Conservation (phyloP, 805 yeast genomes). For the Starmerella bombicola region DNA sequence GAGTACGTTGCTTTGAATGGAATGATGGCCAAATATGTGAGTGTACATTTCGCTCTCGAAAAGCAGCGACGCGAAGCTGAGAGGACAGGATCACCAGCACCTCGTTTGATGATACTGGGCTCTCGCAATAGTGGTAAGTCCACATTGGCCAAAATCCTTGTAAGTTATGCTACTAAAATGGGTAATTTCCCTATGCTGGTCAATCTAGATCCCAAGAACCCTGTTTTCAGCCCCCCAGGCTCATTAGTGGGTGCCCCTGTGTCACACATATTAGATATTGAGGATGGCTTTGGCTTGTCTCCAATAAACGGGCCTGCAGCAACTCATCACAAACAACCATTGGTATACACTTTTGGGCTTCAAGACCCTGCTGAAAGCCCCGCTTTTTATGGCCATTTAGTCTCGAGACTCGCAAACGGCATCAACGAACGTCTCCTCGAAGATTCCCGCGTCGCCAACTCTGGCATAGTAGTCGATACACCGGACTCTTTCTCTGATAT, state of each 20-base stretch:
- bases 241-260: conserved; percentile 72
- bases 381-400: conserved; percentile 39
- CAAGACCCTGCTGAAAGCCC: conserved; percentile 46
- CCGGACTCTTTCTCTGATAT: conserved; percentile 35
- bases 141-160: conserved; percentile 51
- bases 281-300: conserved; percentile 66
- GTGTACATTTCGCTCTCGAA: conserved; percentile 67
- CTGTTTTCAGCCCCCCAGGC: conserved; percentile 70
- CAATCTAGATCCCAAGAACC: conserved; percentile 63
- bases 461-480: conserved; percentile 64
- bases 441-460: conserved; percentile 33
- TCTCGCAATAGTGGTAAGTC: conserved; percentile 67
- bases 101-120: conserved; percentile 48
- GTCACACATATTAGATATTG: conserved; percentile 68
- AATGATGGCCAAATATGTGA: conserved; percentile 49
- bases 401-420: conserved; percentile 40
- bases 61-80: conserved; percentile 30
- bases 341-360: conserved; percentile 70
- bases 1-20: conserved; percentile 65
- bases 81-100: conserved; percentile 28
- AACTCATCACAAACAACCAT: conserved; percentile 71
- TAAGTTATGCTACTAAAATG: conserved; percentile 65
- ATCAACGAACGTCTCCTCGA: conserved; percentile 37
- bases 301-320: conserved; percentile 41
- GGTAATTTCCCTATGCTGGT: conserved; percentile 58